phyloP scores from a whole-genome alignment of 805 yeast species.

The Lipomyces chichibuensis region DNA sequence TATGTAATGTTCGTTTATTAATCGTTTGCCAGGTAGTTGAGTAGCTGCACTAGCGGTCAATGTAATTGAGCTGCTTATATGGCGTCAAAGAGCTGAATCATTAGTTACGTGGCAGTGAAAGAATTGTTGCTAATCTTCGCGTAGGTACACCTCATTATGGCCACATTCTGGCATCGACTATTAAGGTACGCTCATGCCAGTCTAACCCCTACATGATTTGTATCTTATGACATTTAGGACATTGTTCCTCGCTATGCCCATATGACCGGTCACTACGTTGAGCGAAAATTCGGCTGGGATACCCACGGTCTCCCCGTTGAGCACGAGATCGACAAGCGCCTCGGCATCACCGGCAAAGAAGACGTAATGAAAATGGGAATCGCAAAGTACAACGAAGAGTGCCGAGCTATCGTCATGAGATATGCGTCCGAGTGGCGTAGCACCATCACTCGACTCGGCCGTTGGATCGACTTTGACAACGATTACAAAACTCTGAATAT shows the following conservation, averaged over 20 bases:
- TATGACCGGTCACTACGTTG: constrained; percentile 95
- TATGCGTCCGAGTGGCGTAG: constrained; percentile 94
- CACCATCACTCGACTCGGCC: constrained; percentile 91
- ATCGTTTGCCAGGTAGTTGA: background rate
- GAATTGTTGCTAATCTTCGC: background rate
- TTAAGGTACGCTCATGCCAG: constrained; percentile 51
- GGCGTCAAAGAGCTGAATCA: background rate
- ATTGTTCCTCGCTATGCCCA: constrained; percentile 97
- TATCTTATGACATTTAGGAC: constrained; percentile 50
- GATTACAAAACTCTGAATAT: constrained; percentile 86
- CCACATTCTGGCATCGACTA: constrained; percentile 93
- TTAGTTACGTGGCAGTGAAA: background rate
- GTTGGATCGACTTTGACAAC: constrained; percentile 99
- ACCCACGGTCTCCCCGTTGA: constrained; percentile 99
- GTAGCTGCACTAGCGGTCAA: background rate
- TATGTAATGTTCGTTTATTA: constrained; percentile 4
- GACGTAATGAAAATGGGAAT: constrained; percentile 95
- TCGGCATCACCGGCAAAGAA: constrained; percentile 88
- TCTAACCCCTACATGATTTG: background rate
- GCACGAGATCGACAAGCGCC: constrained; percentile 97
- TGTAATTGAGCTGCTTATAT: background rate
- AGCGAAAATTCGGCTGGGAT: constrained; percentile 99
- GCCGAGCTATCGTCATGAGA: constrained; percentile 96
- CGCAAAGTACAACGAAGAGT: constrained; percentile 89
- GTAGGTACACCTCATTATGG: constrained; percentile 97